Percentiles rank a stretch among this genome's conserved stretches.
Conservation (phyloP, 1,284 basidiomycete species). For the Athelia sp. region DNA sequence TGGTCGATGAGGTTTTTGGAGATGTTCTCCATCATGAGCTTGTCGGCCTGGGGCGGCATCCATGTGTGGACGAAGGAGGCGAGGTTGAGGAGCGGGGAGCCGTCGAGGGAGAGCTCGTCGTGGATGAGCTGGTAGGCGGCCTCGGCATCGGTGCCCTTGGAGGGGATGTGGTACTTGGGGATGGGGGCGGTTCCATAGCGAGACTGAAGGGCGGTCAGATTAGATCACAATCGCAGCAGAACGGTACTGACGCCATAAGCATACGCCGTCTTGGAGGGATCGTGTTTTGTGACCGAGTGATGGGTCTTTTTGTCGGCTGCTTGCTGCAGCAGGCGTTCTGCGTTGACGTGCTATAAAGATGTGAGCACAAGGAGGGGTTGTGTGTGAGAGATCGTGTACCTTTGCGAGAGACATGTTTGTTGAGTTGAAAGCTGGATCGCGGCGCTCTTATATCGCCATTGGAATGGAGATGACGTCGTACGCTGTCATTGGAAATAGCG, state of each 20-base stretch:
- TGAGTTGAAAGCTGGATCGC: no score
- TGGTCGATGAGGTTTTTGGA: conserved; percentile 88
- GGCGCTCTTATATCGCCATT: no score
- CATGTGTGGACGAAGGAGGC: conserved; percentile 77
- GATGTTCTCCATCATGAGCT: conserved; percentile 80
- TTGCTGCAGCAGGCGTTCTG: no score
- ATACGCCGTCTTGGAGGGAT: conserved; percentile 29
- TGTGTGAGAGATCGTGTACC: no score
- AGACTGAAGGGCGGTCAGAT: conserved; percentile 10
- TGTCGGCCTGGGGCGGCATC: conserved; percentile 60
- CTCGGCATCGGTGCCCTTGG: conserved; percentile 51
- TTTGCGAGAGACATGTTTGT: no score
- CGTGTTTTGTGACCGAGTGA: conserved; percentile 30
- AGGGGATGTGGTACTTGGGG: conserved; percentile 65
- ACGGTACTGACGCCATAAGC: conserved; percentile 40
- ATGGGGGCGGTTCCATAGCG: conserved; percentile 61
- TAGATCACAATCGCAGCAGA: no score
- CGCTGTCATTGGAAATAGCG: no score
- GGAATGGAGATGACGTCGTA: no score
- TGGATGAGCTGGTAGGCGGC: conserved; percentile 79
- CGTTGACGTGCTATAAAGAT: no score
- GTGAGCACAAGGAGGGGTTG: no score
- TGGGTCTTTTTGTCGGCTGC: conserved; percentile 46
- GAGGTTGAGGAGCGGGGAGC: conserved; percentile 75
- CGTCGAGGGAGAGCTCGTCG: conserved; percentile 81